These are phyloP conservation scores for Colletotrichum liriopes DNA, from an alignment of 2,329 filamentous ascomycete genomes.

Conservation along the genomic window DNA sequence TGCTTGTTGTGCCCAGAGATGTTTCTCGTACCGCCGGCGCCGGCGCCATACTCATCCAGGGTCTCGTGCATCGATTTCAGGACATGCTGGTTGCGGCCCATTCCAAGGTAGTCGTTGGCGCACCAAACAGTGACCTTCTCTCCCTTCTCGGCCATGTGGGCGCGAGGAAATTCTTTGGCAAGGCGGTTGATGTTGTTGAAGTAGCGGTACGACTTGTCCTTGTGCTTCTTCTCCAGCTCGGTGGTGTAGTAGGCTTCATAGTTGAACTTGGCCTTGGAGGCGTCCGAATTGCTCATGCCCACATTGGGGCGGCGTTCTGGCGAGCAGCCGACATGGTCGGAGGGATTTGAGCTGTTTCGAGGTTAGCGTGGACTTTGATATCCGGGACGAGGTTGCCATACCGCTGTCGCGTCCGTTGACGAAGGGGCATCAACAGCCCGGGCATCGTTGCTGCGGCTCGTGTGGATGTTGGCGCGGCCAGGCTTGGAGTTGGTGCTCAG, in stretches of 20 bases:
- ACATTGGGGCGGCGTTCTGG: constrained; percentile 49
- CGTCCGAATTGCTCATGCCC: constrained; percentile 40
- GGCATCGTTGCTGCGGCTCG: constrained; percentile 83
- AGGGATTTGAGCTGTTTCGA: constrained; percentile 53
- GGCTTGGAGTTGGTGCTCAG: constrained; percentile 67
- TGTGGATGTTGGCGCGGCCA: constrained; percentile 84
- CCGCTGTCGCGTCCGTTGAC: constrained; percentile 66
- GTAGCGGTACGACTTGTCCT: constrained; percentile 99
- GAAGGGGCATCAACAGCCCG: constrained; percentile 78
- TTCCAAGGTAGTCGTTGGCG: constrained; percentile 98
- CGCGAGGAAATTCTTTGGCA: constrained; percentile 94
- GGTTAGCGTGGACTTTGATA: constrained; percentile 42
- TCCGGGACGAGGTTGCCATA: constrained; percentile 51
- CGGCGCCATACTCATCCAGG: constrained; percentile 93
- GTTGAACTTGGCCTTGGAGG: constrained; percentile 77
- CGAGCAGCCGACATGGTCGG: constrained; percentile 50
- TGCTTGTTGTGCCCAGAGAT: constrained; percentile 99
- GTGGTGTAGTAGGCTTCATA: constrained; percentile 91
- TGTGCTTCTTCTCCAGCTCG: constrained; percentile 98
- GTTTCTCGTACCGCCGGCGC: constrained; percentile 95
- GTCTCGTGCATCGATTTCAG: constrained; percentile 95
- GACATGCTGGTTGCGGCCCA: constrained; percentile 92
- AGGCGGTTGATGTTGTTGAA: constrained; percentile 99
- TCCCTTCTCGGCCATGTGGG: constrained; percentile 87
- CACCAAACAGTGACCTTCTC: constrained; percentile 98